phyloP scores from a whole-genome alignment of 2,329 filamentous ascomycete species.

The Paecilomyces sp. region DNA sequence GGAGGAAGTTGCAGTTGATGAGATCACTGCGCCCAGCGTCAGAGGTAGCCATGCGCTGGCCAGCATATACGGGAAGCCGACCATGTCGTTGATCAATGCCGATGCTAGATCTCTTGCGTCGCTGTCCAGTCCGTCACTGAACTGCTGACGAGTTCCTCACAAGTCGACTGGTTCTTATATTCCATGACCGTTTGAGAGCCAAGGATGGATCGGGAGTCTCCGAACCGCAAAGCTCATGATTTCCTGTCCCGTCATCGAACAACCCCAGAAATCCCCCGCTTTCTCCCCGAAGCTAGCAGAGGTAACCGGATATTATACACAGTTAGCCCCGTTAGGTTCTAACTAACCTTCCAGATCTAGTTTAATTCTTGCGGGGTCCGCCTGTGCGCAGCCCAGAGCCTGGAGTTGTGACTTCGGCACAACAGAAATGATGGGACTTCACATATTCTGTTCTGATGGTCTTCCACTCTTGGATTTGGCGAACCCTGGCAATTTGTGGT shows the following conservation, averaged over 20 bases:
- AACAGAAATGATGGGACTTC: not conserved
- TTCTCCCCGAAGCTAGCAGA: not conserved
- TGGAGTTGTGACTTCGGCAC: not conserved
- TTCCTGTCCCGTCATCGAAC: not conserved
- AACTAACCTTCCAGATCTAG: not conserved
- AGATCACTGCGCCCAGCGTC: conserved; percentile 15
- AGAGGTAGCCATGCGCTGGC: conserved; percentile 16
- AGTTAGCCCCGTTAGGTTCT: not conserved
- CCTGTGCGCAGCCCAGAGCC: not conserved
- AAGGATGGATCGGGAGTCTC: not conserved
- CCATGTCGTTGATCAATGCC: conserved; percentile 11
- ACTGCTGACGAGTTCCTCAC: not conserved
- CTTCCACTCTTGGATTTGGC: not conserved
- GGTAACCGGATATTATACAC: not conserved
- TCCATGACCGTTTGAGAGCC: not conserved
- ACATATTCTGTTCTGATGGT: not conserved
- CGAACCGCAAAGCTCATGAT: not conserved
- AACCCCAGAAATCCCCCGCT: not conserved
- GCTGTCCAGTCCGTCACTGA: not conserved
- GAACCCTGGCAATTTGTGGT: not conserved
- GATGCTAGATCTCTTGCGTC: not conserved
- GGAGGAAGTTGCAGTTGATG: conserved; percentile 11
- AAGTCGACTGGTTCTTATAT: not conserved
- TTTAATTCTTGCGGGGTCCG: not conserved
- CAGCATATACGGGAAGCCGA: conserved; percentile 14